Base-by-base conservation (phyloP, 768 basidiomycete species). In the Auricularia sp. region DNA sequence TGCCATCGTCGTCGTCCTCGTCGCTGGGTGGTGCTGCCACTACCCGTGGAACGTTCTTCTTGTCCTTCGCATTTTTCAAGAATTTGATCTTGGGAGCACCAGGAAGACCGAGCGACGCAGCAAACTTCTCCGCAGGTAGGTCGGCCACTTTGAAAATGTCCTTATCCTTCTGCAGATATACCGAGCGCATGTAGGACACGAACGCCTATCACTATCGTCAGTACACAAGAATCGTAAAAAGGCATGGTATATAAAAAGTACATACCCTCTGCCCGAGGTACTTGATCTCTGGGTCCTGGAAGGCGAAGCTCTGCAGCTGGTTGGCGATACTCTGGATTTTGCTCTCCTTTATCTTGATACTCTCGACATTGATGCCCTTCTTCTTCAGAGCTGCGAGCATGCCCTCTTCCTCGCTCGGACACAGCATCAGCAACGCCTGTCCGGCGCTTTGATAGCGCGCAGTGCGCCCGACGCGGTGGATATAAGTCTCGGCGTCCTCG, bases 31-130 rank as follows among this genome's bases (percentile, higher is more conserved):
- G 67, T 64, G 75, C 75, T 16, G 75, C 73, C 47, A 78, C 74
- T 2, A 74, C 75, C 63, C 84, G 78, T 58, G 84, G 83, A 16
- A 80, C 82, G 73, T 94, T 94, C 78, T 94, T 96, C 74, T 82
- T 85, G 70, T 80, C 80, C 73, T 89, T 90, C 44, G 87, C 88
- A 65, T 78, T 80, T 63, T 73, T 80, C 59, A 91, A 73, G 70
- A 99, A 91, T 75, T 93, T 97, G 79, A 98, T 92, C 77, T 94
- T 97, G 0, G 97, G 97, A 29, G 90, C 87, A 29, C 97, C 96
- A 11, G 96, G 93, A 8, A 99, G 78, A 37, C 97, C 97, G 61
- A 99, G 82, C 3, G 92, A 89, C 65, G 90, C 89, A 0, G 97
- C 94, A 70, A 86, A 98, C 42, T 83, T 81, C 70, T 95, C 87